phyloP scores from a whole-genome alignment of 805 yeast genomes.

The Spathaspora passalidarum region DNA sequence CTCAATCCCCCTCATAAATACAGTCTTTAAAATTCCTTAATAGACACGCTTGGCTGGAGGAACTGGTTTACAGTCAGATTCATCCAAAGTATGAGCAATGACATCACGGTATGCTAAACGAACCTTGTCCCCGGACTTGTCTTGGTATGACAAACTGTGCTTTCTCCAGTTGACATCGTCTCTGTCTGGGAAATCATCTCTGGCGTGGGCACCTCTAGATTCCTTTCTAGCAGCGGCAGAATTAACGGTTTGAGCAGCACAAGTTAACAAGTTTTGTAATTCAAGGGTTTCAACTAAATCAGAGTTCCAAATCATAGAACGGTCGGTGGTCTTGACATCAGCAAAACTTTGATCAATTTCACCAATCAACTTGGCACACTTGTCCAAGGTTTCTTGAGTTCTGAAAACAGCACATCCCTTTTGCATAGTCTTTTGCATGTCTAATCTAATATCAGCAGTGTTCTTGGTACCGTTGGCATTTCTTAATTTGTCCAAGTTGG shows the following conservation, averaged over 20 bases:
- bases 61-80: constrained; percentile 88
- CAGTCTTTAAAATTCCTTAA: constrained; percentile 29
- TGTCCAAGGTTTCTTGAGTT: constrained; percentile 86
- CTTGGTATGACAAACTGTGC: constrained; percentile 94
- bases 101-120: constrained; percentile 83
- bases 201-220: constrained; percentile 99
- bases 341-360: constrained; percentile 71
- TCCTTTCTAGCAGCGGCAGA: constrained; percentile 95
- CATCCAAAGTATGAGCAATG: constrained; percentile 81
- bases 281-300: constrained; percentile 96
- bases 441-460: constrained; percentile 86
- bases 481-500: constrained; percentile 86
- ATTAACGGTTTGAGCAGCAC: constrained; percentile 94
- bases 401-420: constrained; percentile 96
- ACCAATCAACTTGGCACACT: constrained; percentile 79
- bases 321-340: constrained; percentile 84
- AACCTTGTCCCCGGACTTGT: constrained; percentile 64
- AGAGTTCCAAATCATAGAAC: constrained; percentile 99
- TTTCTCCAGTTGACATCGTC: constrained; percentile 98
- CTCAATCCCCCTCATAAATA: background rate
- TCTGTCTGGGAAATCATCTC: constrained; percentile 96
- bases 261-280: constrained; percentile 92
- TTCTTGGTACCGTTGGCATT: constrained; percentile 77
- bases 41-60: constrained; percentile 98
- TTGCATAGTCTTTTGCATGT: constrained; percentile 97